Base-by-base conservation (phyloP, 2,329 filamentous ascomycete species). In the Calonectria montana region DNA sequence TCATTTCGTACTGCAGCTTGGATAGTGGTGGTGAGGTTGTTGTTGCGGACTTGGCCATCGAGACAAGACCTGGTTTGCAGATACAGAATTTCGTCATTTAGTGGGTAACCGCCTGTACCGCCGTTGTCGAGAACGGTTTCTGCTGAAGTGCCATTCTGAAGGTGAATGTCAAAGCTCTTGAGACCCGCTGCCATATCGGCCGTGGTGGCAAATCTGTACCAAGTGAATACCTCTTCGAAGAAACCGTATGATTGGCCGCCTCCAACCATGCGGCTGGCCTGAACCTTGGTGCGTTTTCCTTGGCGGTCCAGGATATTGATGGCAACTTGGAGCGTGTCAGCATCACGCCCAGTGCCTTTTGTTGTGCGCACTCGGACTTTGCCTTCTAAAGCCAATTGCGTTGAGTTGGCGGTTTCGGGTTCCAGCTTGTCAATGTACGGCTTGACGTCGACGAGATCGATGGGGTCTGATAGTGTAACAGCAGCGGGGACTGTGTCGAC, bases 401-500 rank as follows among this genome's bases (percentile, higher is more conserved):
- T 48, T 9, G 18, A 37, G 29, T 31, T 43, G 8, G 8, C 31
- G 10, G 65, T 5, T 7, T 31, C 53, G 8, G 27, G 9, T 18
- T 67, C 65, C 16, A 68, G 23, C 43, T 62, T 62, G 18, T 68
- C 65, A 35, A 68, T 43, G 23, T 68, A 68, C 1, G 65, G 65
- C 65, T 68, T 68, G 27, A 68, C 55, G 18, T 68, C 65, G 45
- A 62, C 55, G 6, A 62, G 65, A 7, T 68, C 66, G 12, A 68
- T 68, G 6, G 57, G 55, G 8, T 55, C 43, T 9, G 41, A 53
- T 25, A 68, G 35, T 8, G n/a, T 41, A 5, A 68, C 66, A 7
- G 29, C n/a, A 1, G 55, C 31, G 7, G 66, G 66, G 8, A 68
- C 66, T 2, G 66, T 68, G 10, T 68, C 35, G 57, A 68, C 53